These are phyloP conservation scores for Ceraceosorus guamensis DNA, from an alignment of 1,284 basidiomycete genomes.

Conservation along the genomic window DNA sequence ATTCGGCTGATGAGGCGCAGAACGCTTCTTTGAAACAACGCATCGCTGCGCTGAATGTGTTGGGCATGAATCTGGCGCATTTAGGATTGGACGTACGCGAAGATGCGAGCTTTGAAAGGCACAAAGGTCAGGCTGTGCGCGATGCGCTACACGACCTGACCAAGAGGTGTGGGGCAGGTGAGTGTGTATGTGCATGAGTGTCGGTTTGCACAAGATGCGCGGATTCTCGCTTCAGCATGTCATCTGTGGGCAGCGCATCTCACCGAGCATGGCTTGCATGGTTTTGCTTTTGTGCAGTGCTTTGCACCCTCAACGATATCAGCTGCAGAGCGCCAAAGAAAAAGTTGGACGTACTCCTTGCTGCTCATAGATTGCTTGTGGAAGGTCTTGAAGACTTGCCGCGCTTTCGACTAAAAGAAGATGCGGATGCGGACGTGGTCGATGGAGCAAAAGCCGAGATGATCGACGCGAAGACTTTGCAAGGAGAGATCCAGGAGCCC, in stretches of 20 bases:
- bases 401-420: slow-evolving; percentile 16
- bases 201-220: too few species aligned
- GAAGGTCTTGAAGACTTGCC: slow-evolving; percentile 51
- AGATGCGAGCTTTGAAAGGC: slow-evolving; percentile 9
- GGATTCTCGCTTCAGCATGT: too few species aligned
- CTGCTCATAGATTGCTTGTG: slow-evolving; percentile 73
- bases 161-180: slow-evolving; percentile 65
- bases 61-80: slow-evolving; percentile 77
- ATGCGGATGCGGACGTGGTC: slow-evolving; percentile 1
- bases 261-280: too few species aligned
- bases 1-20: slow-evolving; percentile 71
- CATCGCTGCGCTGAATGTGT: slow-evolving; percentile 78
- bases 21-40: slow-evolving; percentile 80
- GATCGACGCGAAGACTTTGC: not conserved
- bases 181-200: too few species aligned
- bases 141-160: slow-evolving; percentile 63
- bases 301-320: slow-evolving; percentile 60
- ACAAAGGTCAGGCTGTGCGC: slow-evolving; percentile 50
- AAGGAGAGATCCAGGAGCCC: not conserved
- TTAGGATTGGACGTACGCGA: slow-evolving; percentile 68
- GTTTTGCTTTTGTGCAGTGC: too few species aligned
- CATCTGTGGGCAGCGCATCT: too few species aligned
- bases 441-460: not conserved
- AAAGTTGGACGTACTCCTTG: slow-evolving; percentile 71
- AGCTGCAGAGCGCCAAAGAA: slow-evolving; percentile 63